Evolutionary conservation across 176 grass and related monocot species (phyloP), one percentile per base, ranked within the genome.

Genomic region (Stipa capillata): DNA sequence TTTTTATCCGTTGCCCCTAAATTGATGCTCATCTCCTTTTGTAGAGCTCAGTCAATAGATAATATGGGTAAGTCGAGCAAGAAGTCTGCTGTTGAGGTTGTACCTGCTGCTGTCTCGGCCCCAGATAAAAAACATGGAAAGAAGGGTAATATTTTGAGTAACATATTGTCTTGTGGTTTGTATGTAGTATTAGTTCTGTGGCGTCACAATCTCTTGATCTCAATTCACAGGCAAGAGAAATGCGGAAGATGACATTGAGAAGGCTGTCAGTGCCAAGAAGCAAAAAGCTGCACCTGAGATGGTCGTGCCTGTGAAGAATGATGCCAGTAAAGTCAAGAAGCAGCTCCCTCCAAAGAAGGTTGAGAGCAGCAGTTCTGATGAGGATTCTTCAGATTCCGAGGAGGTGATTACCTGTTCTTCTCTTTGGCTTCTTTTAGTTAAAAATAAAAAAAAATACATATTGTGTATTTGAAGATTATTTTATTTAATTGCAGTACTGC

Each of bases 311-410:
- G 11, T 41, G 41, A 77, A 45, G 71, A 58, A 69, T 23, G 25
- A 72, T 45, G 29, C 16, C 21, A 80, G 68, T 27, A 87, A 85
- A 59, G 59, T 64, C n/a, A 90, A 90, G 79, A 87, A 95, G 81
- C 41, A 69, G 69, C 49, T 65, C 11, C 76, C 89, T 67, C 83
- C 79, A 20, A 94, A 94, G 76, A 91, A 92, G 75, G 74, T 71
- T 28, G 74, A 88, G 50, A 56, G 78, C 80, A 92, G 86, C 76
- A 92, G 87, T 83, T 87, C 90, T 85, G 92, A 89, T 20, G 88
- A 91, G 20, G 85, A 88, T 61, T 69, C 87, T 68, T 87, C 89
- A 41, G 93, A 96, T 62, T 96, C 90, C 4, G 93, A 97, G 71
- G 93, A 97, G 80, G 93, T 90, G 59, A 17, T 23, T n/a, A 36